Base-by-base conservation (phyloP, 2,329 filamentous ascomycete genomes). In the Ophiocordyceps robertsii region DNA sequence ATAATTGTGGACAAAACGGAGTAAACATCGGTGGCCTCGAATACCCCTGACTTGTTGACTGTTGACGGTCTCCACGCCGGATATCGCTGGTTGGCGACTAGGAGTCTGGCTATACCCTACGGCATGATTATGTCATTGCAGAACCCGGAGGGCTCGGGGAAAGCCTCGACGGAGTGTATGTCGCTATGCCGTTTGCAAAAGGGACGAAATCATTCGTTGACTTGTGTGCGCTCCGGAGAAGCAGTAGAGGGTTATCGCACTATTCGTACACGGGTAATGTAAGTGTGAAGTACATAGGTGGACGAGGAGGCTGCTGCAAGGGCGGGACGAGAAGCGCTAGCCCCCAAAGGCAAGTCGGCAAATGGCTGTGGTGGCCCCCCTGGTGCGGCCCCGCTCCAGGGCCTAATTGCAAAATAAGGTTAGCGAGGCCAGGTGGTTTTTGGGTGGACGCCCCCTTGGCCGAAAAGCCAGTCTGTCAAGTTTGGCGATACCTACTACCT, bases 91-190 rank as follows among this genome's bases (percentile, higher is more conserved):
- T 29, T 32, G 29, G 42, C 39, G 40, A 40, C 14, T 43, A 37
- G 40, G 39, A 42, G 39, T 47, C 24, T 38, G 39, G 47, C 45
- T 46, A 47, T 49, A 51, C 44, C 44, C 44, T 43, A 43, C 46
- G 46, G 46, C 47, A 48, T 52, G 51, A 49, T 46, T 47, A 49
- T 44, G 47, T 47, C 40, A 43, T 43, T 41, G 43, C 42, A 45
- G 43, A 46, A 37, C 33, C 43, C 43, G 44, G 39, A 42, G 43
- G 46, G 48, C 43, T 39, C 42, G 39, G 48, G 44, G 41, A 47
- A 44, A 46, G 47, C 44, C 47, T 47, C 37, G 43, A 46, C 44
- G 46, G 44, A 49, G 49, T 53, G 49, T 49, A 51, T 51, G 46
- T 49, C 49, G 50, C 41, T 46, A 53, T 51, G 45, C 43, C 45